Conservation (phyloP, 1,284 basidiomycete species). For the Ganoderma resinaceum region DNA sequence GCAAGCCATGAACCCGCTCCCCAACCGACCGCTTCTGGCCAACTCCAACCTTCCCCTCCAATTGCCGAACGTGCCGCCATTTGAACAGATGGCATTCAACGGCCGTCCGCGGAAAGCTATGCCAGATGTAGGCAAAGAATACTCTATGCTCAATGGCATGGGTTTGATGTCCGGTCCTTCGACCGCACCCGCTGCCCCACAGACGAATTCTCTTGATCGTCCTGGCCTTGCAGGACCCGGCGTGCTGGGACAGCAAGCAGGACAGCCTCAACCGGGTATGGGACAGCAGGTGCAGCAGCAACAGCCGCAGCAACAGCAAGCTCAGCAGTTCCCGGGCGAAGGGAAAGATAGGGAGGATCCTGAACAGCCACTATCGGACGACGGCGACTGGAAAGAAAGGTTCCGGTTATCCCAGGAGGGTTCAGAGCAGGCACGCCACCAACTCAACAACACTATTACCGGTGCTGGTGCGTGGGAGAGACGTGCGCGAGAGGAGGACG, state of each 20-base stretch:
- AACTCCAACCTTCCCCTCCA: constrained; percentile 68
- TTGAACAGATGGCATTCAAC: constrained; percentile 76
- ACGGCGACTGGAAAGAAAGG: constrained; percentile 83
- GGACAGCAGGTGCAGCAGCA: constrained; percentile 35
- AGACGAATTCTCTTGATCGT: constrained; percentile 58
- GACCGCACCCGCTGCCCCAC: constrained; percentile 52
- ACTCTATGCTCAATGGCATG: constrained; percentile 69
- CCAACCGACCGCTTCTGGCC: constrained; percentile 80
- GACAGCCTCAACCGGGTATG: constrained; percentile 35
- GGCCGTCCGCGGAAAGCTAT: constrained; percentile 80
- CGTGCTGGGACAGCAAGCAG: constrained; percentile 48
- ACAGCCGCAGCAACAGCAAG: constrained; percentile 35
- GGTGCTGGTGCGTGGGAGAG: constrained; percentile 49
- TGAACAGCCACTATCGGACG: constrained; percentile 76
- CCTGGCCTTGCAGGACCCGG: constrained; percentile 51
- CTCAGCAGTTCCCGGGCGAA: constrained; percentile 32
- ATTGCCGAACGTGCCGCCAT: constrained; percentile 73
- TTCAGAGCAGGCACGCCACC: constrained; percentile 45
- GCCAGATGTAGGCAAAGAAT: constrained; percentile 78
- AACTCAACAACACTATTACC: constrained; percentile 36
- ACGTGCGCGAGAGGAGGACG: constrained; percentile 52
- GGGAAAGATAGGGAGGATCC: constrained; percentile 56
- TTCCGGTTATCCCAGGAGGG: constrained; percentile 68
- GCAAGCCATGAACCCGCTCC: constrained; percentile 96
- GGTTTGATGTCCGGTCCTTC: constrained; percentile 57